Conservation (phyloP, 2,329 filamentous ascomycete genomes). For the Cucurbitaria berberidis region DNA sequence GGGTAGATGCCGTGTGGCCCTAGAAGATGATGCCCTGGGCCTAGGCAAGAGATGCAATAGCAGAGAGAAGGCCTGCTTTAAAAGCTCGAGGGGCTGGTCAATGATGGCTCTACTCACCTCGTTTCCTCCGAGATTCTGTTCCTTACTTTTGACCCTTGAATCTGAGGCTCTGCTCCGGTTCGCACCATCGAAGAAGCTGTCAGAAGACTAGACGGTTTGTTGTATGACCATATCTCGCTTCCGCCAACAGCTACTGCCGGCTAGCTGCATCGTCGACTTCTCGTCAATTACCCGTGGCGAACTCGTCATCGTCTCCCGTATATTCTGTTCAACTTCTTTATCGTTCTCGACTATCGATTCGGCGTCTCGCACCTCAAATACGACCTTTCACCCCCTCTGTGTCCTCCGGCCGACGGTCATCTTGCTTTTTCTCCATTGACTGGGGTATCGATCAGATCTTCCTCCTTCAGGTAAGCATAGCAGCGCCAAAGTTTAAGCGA, state of each 20-base stretch:
- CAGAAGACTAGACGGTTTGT: not conserved
- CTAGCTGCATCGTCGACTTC: not conserved
- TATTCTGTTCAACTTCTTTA: not conserved
- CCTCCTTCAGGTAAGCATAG: conserved; percentile 26
- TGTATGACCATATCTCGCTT: conserved; percentile 3
- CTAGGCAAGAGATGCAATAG: conserved; percentile 9
- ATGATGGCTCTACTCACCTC: conserved; percentile 23
- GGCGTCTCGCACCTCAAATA: not conserved
- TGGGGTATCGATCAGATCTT: conserved; percentile 3
- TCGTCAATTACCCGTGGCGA: not conserved
- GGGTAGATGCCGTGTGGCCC: not conserved
- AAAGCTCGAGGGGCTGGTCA: conserved; percentile 20
- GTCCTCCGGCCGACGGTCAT: not conserved
- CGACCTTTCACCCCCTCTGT: not conserved
- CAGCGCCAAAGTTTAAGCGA: conserved; percentile 18
- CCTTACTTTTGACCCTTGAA: conserved; percentile 10
- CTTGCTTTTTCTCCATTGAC: conserved; percentile 2
- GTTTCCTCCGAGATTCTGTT: conserved; percentile 8
- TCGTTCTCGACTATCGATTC: not conserved
- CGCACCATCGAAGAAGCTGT: not conserved
- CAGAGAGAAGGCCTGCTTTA: conserved; percentile 15
- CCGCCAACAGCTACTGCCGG: not conserved
- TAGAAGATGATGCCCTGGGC: conserved; percentile 1
- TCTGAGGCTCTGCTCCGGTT: conserved; percentile 3
- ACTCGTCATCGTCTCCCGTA: not conserved